Conservation (phyloP, 2,329 filamentous ascomycete genomes). For the Emericellopsis cladophorae region DNA sequence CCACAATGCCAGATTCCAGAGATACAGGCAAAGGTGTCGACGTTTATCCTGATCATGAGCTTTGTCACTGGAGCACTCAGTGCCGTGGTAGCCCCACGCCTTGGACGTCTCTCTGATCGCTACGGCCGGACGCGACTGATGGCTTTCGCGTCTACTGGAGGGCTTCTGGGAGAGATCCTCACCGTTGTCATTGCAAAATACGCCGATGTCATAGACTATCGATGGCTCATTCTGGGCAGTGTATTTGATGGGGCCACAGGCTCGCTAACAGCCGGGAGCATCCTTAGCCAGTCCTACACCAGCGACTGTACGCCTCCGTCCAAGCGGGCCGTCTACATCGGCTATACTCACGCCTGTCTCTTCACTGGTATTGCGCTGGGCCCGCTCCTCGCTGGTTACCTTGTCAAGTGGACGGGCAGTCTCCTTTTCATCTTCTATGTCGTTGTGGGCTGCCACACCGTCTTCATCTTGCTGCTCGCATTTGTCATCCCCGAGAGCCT, state of each 20-base stretch:
- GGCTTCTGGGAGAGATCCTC: slow-evolving; percentile 60
- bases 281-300: slow-evolving; percentile 73
- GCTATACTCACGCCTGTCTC: slow-evolving; percentile 79
- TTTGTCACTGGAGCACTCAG: slow-evolving; percentile 66
- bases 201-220: slow-evolving; percentile 60
- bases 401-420: slow-evolving; percentile 64
- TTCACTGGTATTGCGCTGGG: slow-evolving; percentile 84
- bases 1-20: slow-evolving; percentile 68
- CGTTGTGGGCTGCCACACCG: slow-evolving; percentile 55
- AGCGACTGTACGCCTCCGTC: slow-evolving; percentile 78
- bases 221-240: slow-evolving; percentile 66
- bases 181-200: slow-evolving; percentile 68
- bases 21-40: slow-evolving; percentile 64
- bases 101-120: slow-evolving; percentile 78
- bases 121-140: slow-evolving; percentile 70
- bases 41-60: slow-evolving; percentile 65
- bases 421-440: slow-evolving; percentile 79
- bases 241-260: slow-evolving; percentile 74
- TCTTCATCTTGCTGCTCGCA: slow-evolving; percentile 61
- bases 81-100: slow-evolving; percentile 67
- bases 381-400: slow-evolving; percentile 66
- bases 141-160: slow-evolving; percentile 60
- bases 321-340: slow-evolving; percentile 70
- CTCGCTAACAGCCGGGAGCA: slow-evolving; percentile 73
- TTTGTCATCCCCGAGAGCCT: slow-evolving; percentile 77